These are phyloP conservation scores for Dendrocalamus latiflorus DNA, from an alignment of 202 grass and related monocot species.

Conservation along the genomic window DNA sequence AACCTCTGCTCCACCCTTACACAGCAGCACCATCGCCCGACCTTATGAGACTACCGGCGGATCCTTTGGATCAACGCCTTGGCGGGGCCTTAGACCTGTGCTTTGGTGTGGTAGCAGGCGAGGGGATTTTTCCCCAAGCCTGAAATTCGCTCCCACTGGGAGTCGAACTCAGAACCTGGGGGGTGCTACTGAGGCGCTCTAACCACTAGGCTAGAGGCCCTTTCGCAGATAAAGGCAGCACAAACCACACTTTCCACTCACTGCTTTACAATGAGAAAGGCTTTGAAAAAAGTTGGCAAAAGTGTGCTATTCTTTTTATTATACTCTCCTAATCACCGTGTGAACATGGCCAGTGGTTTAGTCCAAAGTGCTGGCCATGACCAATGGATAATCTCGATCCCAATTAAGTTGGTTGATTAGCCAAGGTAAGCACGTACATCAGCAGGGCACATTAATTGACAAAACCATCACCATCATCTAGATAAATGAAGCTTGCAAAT, in stretches of 20 bases:
- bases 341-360: constrained; percentile 25
- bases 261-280: not conserved
- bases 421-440: constrained; percentile 27
- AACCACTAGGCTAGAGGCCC: no score
- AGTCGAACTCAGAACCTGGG: no score
- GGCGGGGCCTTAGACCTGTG: no score
- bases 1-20: no score
- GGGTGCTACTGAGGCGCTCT: no score
- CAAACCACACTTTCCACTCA: not conserved
- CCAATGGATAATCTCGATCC: not conserved
- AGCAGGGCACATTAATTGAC: not conserved
- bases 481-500: not conserved
- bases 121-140: no score
- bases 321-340: not conserved
- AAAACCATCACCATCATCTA: not conserved
- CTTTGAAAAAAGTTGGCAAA: not conserved
- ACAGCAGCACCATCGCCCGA: no score
- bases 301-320: not conserved
- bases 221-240: not conserved
- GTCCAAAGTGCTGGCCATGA: constrained; percentile 23
- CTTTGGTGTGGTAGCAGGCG: no score
- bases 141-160: no score
- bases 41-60: no score
- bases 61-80: no score
- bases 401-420: not conserved